Conservation (phyloP, 2,329 filamentous ascomycete genomes). For the Leptographium wingfieldii region DNA sequence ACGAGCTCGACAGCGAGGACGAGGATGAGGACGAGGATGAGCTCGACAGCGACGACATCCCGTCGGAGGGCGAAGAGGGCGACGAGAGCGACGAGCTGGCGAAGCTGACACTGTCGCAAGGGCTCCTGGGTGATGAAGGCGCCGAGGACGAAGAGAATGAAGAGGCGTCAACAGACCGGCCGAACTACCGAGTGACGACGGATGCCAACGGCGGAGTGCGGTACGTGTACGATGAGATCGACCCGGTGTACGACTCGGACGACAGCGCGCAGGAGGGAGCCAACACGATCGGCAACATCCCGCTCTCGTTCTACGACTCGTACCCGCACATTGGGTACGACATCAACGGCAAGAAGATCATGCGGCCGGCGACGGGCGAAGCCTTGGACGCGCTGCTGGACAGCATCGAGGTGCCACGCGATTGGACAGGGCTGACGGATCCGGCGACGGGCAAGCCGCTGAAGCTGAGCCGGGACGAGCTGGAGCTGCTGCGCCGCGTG, state of each 20-base stretch:
- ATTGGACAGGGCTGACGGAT: slow-evolving; percentile 93
- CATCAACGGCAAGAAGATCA: slow-evolving; percentile 96
- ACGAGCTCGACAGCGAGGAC: slow-evolving; percentile 23
- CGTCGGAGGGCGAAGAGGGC: slow-evolving; percentile 28
- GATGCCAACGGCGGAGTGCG: slow-evolving; percentile 86
- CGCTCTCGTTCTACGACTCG: slow-evolving; percentile 87
- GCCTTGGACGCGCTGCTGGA: slow-evolving; percentile 88
- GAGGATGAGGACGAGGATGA: slow-evolving; percentile 34
- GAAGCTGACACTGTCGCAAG: slow-evolving; percentile 20
- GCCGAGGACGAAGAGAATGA: slow-evolving; percentile 20
- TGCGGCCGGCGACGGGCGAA: slow-evolving; percentile 87
- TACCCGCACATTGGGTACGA: slow-evolving; percentile 98
- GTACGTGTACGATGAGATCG: slow-evolving; percentile 88
- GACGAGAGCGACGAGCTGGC: slow-evolving; percentile 27
- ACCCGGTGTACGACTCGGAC: slow-evolving; percentile 92
- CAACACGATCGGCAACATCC: slow-evolving; percentile 94
- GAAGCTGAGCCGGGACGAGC: slow-evolving; percentile 72
- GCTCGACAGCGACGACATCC: slow-evolving; percentile 24
- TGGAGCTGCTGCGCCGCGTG: slow-evolving; percentile 77
- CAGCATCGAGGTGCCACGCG: slow-evolving; percentile 92
- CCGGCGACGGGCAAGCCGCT: slow-evolving; percentile 87
- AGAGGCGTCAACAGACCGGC: slow-evolving; percentile 25
- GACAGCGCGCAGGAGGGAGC: slow-evolving; percentile 64
- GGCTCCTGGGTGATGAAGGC: slow-evolving; percentile 14
- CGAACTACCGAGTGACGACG: slow-evolving; percentile 45